phyloP scores from a whole-genome alignment of 768 basidiomycete genomes.

The Phylloporus rhodoxanthus region DNA sequence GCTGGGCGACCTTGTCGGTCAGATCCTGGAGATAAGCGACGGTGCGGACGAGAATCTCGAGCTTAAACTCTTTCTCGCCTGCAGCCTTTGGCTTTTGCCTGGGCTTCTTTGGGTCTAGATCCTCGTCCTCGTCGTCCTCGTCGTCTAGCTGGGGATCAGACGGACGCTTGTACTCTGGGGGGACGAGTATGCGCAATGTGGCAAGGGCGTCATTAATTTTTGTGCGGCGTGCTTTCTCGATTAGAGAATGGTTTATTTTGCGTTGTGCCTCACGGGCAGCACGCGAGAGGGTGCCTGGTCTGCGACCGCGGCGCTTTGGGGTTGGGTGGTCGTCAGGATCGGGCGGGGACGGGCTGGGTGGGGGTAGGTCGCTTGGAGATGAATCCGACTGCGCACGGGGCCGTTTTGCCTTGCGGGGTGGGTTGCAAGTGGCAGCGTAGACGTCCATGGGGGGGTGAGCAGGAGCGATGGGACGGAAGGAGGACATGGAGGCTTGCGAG shows the following conservation, averaged over 20 bases:
- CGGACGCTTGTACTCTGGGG: conserved; percentile 43
- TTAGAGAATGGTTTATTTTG: conserved; percentile 90
- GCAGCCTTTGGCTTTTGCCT: conserved; percentile 30
- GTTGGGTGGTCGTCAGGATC: conserved; percentile 29
- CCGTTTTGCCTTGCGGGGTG: conserved; percentile 43
- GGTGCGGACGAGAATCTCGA: conserved; percentile 82
- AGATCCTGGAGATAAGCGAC: conserved; percentile 75
- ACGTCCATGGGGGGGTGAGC: conserved; percentile 14
- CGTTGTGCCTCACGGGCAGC: conserved; percentile 80
- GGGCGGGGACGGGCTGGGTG: conserved; percentile 10
- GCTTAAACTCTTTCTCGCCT: conserved; percentile 85
- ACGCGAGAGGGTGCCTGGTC: conserved; percentile 67
- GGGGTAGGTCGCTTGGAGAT: not conserved
- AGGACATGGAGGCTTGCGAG: conserved; percentile 12
- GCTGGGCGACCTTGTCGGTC: conserved; percentile 44
- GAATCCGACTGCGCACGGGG: conserved; percentile 20
- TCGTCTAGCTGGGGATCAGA: conserved; percentile 2
- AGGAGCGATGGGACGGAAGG: conserved; percentile 25
- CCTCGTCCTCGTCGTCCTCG: conserved; percentile 34
- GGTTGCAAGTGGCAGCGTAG: conserved; percentile 40
- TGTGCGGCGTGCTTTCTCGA: conserved; percentile 88
- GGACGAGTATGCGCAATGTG: conserved; percentile 72
- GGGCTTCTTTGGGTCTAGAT: conserved; percentile 24
- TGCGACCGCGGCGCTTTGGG: conserved; percentile 63
- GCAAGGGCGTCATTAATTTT: conserved; percentile 93